A percentile compares a stretch with the other conserved stretches of the same genome.
Conservation (phyloP, 192 early-diverging fungal genomes). For the Entomortierella chlamydospora region DNA sequence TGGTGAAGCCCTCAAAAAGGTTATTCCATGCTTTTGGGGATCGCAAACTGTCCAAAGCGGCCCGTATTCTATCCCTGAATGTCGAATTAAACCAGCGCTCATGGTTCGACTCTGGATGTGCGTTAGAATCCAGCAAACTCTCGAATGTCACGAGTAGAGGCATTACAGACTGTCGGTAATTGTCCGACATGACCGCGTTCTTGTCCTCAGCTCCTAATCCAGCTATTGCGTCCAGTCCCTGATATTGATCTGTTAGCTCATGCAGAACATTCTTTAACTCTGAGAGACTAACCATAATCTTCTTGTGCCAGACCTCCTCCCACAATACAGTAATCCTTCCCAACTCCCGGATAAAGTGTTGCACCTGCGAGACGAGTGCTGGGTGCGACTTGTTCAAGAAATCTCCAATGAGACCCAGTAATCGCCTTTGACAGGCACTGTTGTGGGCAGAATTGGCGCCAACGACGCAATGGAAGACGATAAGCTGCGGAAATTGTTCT, state of each 20-base stretch:
- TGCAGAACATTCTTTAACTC: slow-evolving; percentile 67
- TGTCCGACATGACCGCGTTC: slow-evolving; percentile 59
- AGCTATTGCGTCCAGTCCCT: slow-evolving; percentile 59
- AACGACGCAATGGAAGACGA: slow-evolving; percentile 76
- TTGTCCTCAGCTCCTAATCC: slow-evolving; percentile 53
- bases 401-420: slow-evolving; percentile 53
- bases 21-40: slow-evolving; percentile 56
- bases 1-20: slow-evolving; percentile 65
- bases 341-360: slow-evolving; percentile 69
- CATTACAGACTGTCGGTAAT: slow-evolving; percentile 66
- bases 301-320: slow-evolving; percentile 86
- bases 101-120: slow-evolving; percentile 58
- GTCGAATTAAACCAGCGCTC: slow-evolving; percentile 74
- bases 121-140: slow-evolving; percentile 58
- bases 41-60: slow-evolving; percentile 61
- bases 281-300: slow-evolving; percentile 63
- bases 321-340: slow-evolving; percentile 81
- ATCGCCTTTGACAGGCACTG: slow-evolving; percentile 45
- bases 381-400: slow-evolving; percentile 53
- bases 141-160: slow-evolving; percentile 70
- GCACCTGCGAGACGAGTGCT: slow-evolving; percentile 64
- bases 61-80: slow-evolving; percentile 65
- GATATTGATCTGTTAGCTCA: slow-evolving; percentile 67
- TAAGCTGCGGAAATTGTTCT: slow-evolving; percentile 66
- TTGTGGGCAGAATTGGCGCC: slow-evolving; percentile 61